Conservation (phyloP, 176 grass and related monocot genomes). For the barley (Hordeum vulgare) region DNA sequence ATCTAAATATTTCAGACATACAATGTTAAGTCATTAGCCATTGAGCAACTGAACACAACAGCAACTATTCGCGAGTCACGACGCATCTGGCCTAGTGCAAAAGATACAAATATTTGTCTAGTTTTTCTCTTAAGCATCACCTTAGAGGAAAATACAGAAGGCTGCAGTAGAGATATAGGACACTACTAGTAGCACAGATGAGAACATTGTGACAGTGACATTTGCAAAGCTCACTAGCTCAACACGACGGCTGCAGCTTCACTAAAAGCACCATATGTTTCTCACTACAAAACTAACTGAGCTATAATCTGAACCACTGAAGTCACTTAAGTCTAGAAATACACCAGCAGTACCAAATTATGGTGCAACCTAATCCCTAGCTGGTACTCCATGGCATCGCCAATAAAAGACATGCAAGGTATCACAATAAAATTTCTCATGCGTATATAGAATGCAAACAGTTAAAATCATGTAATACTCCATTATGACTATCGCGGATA, state of each 20-base stretch:
- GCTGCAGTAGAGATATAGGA: not conserved
- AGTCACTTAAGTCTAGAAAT: not conserved
- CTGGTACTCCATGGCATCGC: not conserved
- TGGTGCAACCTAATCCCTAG: not conserved
- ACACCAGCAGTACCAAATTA: not conserved
- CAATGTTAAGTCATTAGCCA: not conserved
- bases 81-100: not conserved
- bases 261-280: not conserved
- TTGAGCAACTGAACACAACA: not conserved
- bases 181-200: not conserved
- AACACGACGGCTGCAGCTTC: not conserved
- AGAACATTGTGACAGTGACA: not conserved
- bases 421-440: not conserved
- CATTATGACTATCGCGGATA: not conserved
- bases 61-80: not conserved
- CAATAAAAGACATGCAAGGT: not conserved
- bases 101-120: not conserved
- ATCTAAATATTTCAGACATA: not conserved
- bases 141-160: not conserved
- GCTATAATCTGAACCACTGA: not conserved
- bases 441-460: not conserved
- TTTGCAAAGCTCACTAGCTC: not conserved
- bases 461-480: not conserved
- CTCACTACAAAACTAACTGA: not conserved
- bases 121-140: not conserved